A percentile compares a stretch with the other conserved stretches of the same genome.
Evolutionary conservation across 495 filamentous ascomycete species (phyloP).

Genomic region (Thermochaetoides thermophila): DNA sequence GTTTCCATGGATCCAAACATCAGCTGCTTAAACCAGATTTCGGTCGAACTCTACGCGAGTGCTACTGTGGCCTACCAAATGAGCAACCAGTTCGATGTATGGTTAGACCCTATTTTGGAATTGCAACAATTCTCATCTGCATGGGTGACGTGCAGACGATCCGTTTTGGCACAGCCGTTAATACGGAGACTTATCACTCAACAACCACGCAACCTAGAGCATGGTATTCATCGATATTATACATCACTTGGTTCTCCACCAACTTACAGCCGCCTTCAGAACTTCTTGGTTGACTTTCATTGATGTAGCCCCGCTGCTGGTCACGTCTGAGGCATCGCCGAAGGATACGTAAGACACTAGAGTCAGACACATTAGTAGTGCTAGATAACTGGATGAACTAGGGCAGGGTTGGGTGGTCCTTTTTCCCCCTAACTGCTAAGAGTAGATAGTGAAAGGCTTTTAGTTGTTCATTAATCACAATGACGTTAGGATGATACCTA

Average conservation of each 20-base stretch:
- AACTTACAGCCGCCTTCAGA: neutral
- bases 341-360: conserved; percentile 43
- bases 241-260: too few relatives aligned
- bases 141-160: conserved; percentile 47
- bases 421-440: too few relatives aligned
- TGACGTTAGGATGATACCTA: too few relatives aligned
- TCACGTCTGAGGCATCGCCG: conserved; percentile 58
- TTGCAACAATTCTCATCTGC: conserved; percentile 52
- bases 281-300: conserved; percentile 49
- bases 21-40: conserved; percentile 31
- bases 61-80: conserved; percentile 52
- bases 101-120: too few relatives aligned
- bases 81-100: conserved; percentile 47
- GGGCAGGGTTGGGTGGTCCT: too few relatives aligned
- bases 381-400: too few relatives aligned
- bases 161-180: conserved; percentile 48
- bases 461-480: too few relatives aligned
- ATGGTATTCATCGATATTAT: too few relatives aligned
- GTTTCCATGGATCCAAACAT: conserved; percentile 47
- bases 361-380: too few relatives aligned
- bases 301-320: conserved; percentile 62
- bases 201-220: too few relatives aligned
- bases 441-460: too few relatives aligned
- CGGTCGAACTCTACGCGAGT: conserved; percentile 49
- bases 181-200: too few relatives aligned